These are phyloP conservation scores for Xylaria cubensis DNA, from an alignment of 495 filamentous ascomycete species.

Conservation along the genomic window DNA sequence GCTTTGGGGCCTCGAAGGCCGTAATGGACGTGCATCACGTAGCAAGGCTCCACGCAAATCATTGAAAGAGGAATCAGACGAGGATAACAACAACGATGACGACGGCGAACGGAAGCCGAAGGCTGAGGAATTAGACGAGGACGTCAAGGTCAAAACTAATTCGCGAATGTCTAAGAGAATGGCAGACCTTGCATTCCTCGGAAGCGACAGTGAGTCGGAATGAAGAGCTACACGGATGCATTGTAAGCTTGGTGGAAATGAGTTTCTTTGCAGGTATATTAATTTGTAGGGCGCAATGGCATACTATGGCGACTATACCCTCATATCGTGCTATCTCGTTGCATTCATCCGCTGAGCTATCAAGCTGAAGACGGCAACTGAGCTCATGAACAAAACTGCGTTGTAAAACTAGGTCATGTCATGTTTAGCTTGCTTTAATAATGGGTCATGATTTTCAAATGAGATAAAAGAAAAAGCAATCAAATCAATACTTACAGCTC, in stretches of 20 bases:
- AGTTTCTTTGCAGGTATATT: slow-evolving; percentile 1
- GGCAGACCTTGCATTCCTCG: slow-evolving; percentile 54
- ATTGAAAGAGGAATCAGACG: slow-evolving; percentile 40
- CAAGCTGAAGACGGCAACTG: slow-evolving; percentile 89
- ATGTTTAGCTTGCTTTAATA: not conserved
- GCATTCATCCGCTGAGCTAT: slow-evolving; percentile 74
- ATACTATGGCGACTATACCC: not conserved
- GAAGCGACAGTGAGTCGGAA: slow-evolving; percentile 55
- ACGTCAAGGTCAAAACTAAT: slow-evolving; percentile 31
- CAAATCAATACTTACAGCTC: slow-evolving; percentile 69
- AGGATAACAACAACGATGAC: slow-evolving; percentile 44
- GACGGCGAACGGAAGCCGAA: slow-evolving; percentile 38
- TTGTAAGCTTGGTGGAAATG: slow-evolving; percentile 8
- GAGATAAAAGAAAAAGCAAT: not conserved
- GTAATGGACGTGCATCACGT: slow-evolving; percentile 42
- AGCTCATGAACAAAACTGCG: slow-evolving; percentile 92
- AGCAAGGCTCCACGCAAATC: slow-evolving; percentile 41
- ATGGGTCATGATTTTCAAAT: not conserved
- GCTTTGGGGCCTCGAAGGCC: slow-evolving; percentile 68
- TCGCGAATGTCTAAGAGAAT: slow-evolving; percentile 42
- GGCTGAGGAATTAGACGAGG: slow-evolving; percentile 37
- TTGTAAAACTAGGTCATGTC: slow-evolving; percentile 83
- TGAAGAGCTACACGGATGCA: slow-evolving; percentile 26
- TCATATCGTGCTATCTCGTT: slow-evolving; percentile 37
- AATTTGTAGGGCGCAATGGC: not conserved